Base-by-base conservation (phyloP, 768 basidiomycete species). In the Fistulinella prunicolor region DNA sequence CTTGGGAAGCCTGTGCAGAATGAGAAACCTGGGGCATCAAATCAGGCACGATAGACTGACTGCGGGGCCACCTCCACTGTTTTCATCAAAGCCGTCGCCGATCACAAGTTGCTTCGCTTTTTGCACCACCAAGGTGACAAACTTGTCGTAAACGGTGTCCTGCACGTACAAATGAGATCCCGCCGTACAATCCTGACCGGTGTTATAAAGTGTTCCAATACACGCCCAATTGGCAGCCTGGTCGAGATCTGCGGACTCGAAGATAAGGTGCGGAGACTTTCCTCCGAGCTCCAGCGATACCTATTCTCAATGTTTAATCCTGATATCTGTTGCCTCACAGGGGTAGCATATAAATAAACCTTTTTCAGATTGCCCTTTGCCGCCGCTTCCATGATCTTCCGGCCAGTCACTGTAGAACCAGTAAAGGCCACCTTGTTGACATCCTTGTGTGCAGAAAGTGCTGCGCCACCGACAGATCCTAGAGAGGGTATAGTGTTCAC, bases 371-470 rank as follows among this genome's bases (percentile, higher is more conserved):
- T 98, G 58, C 86, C 89, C 66, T 86, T 85, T 8, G 94, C 91
- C 2, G 94, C 91, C 14, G 94, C 92, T 61, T 86, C 83, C 82
- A 93, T 86, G 62, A 98, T 83, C 61, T 86, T 89, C 20, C 93
- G 80, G 20, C 95, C 95, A 5, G 92, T 94, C 47, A 80, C 62
- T 14, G 93, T 94, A 29, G 89, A 92, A 39, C 95, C 95, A 9
- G 95, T 97, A 68, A 97, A 96, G 2, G 94, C 94, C 52, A 97
- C 79, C 69, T 96, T 95, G 73, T 96, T 90, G 39, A 98, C 86
- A 55, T 86, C 89, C 47, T 66, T 77, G 68, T 98, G 95, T 10
- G 79, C 67, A 6, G 94, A 72, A 50, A 98, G 76, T 3, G 92
- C 90, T 8, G 88, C 87, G 22, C 94, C 94, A 44, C 91, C 92